phyloP scores from a whole-genome alignment of 73 alveolate genomes.

The Uronychia binucleata region DNA sequence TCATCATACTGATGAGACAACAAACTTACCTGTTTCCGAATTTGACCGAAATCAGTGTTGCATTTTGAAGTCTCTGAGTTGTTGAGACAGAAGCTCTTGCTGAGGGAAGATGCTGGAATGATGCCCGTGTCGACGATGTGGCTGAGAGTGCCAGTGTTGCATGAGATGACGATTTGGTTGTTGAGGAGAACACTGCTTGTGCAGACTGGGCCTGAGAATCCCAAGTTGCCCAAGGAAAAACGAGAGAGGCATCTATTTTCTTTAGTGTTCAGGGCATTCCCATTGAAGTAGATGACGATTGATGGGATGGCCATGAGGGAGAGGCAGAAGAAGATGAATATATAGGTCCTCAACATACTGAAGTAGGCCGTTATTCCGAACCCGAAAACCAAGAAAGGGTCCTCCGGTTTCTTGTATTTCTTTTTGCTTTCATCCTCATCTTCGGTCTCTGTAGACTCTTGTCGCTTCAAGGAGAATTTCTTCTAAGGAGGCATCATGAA shows the following conservation, averaged over 20 bases:
- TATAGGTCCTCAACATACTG: slow-evolving; percentile 23
- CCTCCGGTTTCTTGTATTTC: no score
- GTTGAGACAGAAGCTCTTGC: not conserved
- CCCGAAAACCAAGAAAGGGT: slow-evolving; percentile 50
- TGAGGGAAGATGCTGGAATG: not conserved
- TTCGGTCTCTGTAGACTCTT: no score
- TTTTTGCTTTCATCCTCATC: no score
- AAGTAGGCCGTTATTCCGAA: slow-evolving; percentile 57
- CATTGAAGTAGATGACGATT: slow-evolving; percentile 17
- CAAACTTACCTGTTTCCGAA: not conserved
- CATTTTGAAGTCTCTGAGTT: not conserved
- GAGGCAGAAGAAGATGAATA: slow-evolving; percentile 26
- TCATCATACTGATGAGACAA: not conserved
- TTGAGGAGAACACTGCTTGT: slow-evolving; percentile 3
- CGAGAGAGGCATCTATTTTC: not conserved
- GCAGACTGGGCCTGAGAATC: slow-evolving; percentile 46
- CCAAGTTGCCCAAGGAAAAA: slow-evolving; percentile 56
- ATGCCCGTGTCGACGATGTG: not conserved
- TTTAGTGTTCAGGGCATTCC: slow-evolving; percentile 12
- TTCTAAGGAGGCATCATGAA: no score
- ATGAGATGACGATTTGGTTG: not conserved
- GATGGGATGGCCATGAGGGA: slow-evolving; percentile 55
- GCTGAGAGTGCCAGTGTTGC: not conserved
- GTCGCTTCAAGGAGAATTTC: no score
- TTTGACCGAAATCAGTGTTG: not conserved